Base-by-base conservation (phyloP, 2,329 filamentous ascomycete genomes). In the Zelopaecilomyces penicillatus region DNA sequence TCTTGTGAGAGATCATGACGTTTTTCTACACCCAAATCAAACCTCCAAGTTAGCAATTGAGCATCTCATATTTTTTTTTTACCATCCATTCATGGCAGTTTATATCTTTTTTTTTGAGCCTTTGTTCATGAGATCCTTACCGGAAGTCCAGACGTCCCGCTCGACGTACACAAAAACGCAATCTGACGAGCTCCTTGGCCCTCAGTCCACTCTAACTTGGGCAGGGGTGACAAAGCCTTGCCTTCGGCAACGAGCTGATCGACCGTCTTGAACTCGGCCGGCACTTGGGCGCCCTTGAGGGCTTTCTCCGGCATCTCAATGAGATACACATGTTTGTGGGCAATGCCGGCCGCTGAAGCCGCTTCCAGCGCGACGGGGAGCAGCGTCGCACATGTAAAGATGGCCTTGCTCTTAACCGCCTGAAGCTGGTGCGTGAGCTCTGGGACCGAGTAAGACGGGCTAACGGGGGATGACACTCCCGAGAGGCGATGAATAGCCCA, bases 1-100 rank as follows among this genome's bases (percentile, higher is more conserved):
- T 89, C 29, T 70, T 68, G 60, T 89, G 85, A 5, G 83, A 80
- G 41, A 89, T 83, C 80, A 85, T 87, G 28, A 88, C 85, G 41
- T 81, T 84, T 80, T 87, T 87, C 78, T 83, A 49, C 8, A 32
- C 28, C 1, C 19, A 19, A 19, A 19, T 19, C 19, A 19, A 19
- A 19, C 19, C 19, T 19, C 19, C 19, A 19, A 19, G 19, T 19
- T 19, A 19, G 19, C 19, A 19, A 19, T 19, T 19, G 19, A 19
- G 19, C 19, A 19, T 19, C 19, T 19, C 19, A 19, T 30, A 19
- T 30, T 19, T 19, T 19, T 19, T 19, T 19, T 19, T 19, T 3
- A 2, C 19, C 19, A 19, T 19, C 19, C 19, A 19, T 19, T 19
- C 19, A 19, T 19, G 19, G 19, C 19, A 19, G 19, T 19, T 19